A percentile compares a stretch with the other conserved stretches of the same genome.
phyloP scores from a whole-genome alignment of 2,329 filamentous ascomycete species.

The Keithomyces neogunnii region DNA sequence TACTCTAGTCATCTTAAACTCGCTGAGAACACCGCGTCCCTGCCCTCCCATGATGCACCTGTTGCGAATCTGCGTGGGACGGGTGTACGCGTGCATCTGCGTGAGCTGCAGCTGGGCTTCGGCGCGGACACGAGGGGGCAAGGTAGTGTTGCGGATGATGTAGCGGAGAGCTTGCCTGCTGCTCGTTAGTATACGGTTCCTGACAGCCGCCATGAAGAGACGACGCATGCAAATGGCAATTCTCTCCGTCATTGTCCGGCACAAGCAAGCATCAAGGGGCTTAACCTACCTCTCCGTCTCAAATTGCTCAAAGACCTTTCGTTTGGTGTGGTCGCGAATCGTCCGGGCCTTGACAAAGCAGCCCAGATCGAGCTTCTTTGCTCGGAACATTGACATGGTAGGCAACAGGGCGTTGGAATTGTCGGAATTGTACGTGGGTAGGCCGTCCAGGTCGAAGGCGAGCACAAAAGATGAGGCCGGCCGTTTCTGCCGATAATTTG shows the following conservation, averaged over 20 bases:
- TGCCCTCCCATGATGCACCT: slow-evolving; percentile 89
- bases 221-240: not conserved
- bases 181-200: not conserved
- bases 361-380: slow-evolving; percentile 83
- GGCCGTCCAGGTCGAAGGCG: not conserved
- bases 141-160: slow-evolving; percentile 84
- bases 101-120: slow-evolving; percentile 88
- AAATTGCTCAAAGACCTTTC: slow-evolving; percentile 78
- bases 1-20: slow-evolving; percentile 89
- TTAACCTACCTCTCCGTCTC: slow-evolving; percentile 74
- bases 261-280: not conserved
- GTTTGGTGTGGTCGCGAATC: slow-evolving; percentile 93
- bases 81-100: slow-evolving; percentile 94
- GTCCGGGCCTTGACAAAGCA: slow-evolving; percentile 80
- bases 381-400: slow-evolving; percentile 75
- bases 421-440: too few species aligned
- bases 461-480: not conserved
- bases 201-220: not conserved
- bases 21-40: slow-evolving; percentile 79
- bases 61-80: slow-evolving; percentile 89
- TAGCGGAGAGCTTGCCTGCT: slow-evolving; percentile 83
- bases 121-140: slow-evolving; percentile 72
- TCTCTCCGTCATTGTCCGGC: not conserved
- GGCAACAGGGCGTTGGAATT: slow-evolving; percentile 7
- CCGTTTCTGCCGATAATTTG: not conserved